Evolutionary conservation across 1,284 basidiomycete species (phyloP), one percentile per base, ranked within the genome.

Genomic region (Peniophora sp.): DNA sequence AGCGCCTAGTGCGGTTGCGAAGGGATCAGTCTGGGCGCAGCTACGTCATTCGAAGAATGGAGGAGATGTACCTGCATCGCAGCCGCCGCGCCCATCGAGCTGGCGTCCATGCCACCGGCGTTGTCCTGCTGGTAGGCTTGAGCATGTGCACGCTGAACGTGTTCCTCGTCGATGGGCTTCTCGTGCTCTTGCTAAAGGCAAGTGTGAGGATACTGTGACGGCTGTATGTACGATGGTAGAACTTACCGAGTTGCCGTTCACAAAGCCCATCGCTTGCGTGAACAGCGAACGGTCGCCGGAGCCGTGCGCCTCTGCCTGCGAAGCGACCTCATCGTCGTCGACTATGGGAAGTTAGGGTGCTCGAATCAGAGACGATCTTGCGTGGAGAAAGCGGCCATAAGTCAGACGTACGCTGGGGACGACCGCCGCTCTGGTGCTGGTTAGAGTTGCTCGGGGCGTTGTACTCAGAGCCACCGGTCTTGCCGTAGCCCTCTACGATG

Each of bases 51-150:
- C 19, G 27, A 25, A 41, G 16, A 25, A 19, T 3, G 22, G n/a
- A n/a, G 3, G 17, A 12, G 14, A 48, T 63, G 51, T 58, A 81
- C 87, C 75, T 91, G 79, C 57, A 90, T 54, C 24, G 87, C 87
- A 20, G 87, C 86, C n/a, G 88, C 89, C 51, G 81, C 75, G 25
- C 88, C 87, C 53, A 91, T 66, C 12, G 78, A 75, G 41, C 71
- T 67, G 2, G 88, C 81, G 56, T 70, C 74, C 59, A 90, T 54
- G 43, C 63, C 68, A 45, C 72, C 63, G 0, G 75, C 69, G 46
- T 78, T 71, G 25, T 73, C 75, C 49, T 81, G 61, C 2, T 73
- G 61, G 62, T 86, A 87, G 0, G 75, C 86, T 60, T 79, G 61
- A 39, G 77, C 62, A 63, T 92, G 86, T 14, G 82, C 78, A 14